These are phyloP conservation scores for Alternaria gansuensis DNA, from an alignment of 2,329 filamentous ascomycete species.

Conservation along the genomic window DNA sequence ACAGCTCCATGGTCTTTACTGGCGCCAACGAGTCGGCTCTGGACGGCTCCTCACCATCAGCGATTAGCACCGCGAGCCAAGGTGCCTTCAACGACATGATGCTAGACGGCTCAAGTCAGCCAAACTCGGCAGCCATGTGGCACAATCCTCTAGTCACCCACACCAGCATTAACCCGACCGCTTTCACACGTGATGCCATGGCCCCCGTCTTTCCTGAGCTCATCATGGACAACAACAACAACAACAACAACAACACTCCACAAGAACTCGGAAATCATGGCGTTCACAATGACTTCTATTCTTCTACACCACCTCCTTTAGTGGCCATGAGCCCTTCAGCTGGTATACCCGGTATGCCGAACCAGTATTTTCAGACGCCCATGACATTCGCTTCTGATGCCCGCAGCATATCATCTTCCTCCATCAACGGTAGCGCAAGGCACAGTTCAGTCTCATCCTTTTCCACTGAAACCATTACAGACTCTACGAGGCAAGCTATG, in stretches of 20 bases:
- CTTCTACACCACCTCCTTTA: constrained; percentile 80
- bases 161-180: constrained; percentile 69
- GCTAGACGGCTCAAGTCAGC: constrained; percentile 72
- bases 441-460: constrained; percentile 68
- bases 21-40: constrained; percentile 79
- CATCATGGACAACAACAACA: constrained; percentile 69
- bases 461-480: constrained; percentile 72
- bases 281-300: constrained; percentile 74
- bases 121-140: constrained; percentile 52
- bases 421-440: constrained; percentile 71
- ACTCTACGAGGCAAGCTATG: constrained; percentile 70
- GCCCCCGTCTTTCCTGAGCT: constrained; percentile 78
- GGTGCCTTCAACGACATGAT: constrained; percentile 91
- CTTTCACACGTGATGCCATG: constrained; percentile 78
- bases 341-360: constrained; percentile 70
- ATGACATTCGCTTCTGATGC: constrained; percentile 76
- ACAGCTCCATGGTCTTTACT: constrained; percentile 66
- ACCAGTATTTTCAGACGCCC: constrained; percentile 70
- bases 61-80: constrained; percentile 93
- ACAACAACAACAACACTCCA: constrained; percentile 72
- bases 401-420: constrained; percentile 68
- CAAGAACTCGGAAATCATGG: constrained; percentile 76
- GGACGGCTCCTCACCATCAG: constrained; percentile 93
- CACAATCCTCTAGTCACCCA: constrained; percentile 68
- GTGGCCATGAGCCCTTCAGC: constrained; percentile 74